phyloP scores from a whole-genome alignment of 2,329 filamentous ascomycete genomes.

The Fusarium paranaense region DNA sequence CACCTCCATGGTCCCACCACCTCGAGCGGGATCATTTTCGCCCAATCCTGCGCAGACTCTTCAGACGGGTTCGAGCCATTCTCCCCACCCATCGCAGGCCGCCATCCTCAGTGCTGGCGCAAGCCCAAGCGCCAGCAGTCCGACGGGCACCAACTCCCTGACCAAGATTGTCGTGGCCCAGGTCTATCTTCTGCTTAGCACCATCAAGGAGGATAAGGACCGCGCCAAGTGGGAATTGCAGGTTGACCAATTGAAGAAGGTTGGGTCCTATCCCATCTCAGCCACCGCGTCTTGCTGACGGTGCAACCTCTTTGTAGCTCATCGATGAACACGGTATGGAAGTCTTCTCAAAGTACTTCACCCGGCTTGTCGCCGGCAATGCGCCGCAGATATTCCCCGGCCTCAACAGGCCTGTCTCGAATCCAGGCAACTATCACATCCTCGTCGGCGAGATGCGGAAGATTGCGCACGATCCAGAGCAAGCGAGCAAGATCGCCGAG shows the following conservation, averaged over 20 bases:
- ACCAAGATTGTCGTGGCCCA: constrained; percentile 96
- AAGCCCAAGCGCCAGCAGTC: constrained; percentile 71
- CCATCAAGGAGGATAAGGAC: constrained; percentile 93
- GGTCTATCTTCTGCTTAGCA: constrained; percentile 92
- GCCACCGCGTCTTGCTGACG: constrained; percentile 31
- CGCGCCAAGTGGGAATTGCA: constrained; percentile 92
- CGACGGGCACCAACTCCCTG: constrained; percentile 74
- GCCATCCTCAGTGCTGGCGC: constrained; percentile 69
- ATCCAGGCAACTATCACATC: constrained; percentile 85
- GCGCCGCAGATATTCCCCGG: constrained; percentile 90
- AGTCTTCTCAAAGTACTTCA: constrained; percentile 95
- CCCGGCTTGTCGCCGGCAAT: constrained; percentile 91
- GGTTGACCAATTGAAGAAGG: constrained; percentile 91
- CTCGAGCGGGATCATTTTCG: constrained; percentile 73
- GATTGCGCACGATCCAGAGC: constrained; percentile 81
- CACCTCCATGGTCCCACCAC: constrained; percentile 68
- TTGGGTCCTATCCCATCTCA: constrained; percentile 52
- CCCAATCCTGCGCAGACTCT: constrained; percentile 69
- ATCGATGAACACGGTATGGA: constrained; percentile 99
- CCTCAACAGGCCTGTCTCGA: constrained; percentile 77
- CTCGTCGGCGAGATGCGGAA: constrained; percentile 88
- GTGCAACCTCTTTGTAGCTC: constrained; percentile 65
- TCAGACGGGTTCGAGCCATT: constrained; percentile 67
- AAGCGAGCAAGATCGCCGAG: constrained; percentile 92
- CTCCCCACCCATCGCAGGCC: constrained; percentile 67